These are phyloP conservation scores for Lachnellula arida DNA, from an alignment of 2,329 filamentous ascomycete genomes.

Conservation along the genomic window DNA sequence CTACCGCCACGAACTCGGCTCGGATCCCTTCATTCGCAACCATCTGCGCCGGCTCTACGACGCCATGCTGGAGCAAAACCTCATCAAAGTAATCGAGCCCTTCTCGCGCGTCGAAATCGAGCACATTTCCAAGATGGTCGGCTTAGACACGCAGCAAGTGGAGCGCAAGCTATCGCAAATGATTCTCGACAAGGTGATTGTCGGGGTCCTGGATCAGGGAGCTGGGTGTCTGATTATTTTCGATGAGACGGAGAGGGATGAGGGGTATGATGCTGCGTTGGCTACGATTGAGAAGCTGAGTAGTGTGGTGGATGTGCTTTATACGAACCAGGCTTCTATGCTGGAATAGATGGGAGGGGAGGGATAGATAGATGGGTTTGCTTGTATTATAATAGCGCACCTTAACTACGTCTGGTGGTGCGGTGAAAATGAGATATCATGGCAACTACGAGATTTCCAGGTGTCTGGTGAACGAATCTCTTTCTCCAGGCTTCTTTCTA, in stretches of 20 bases:
- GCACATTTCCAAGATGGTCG: conserved; percentile 96
- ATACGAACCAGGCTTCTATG: conserved; percentile 94
- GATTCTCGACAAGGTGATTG: conserved; percentile 99
- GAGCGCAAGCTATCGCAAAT: conserved; percentile 98
- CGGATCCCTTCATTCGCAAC: conserved; percentile 93
- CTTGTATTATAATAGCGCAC: conserved; percentile 30
- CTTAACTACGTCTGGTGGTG: neutral
- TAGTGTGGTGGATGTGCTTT: conserved; percentile 94
- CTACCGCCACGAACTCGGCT: conserved; percentile 90
- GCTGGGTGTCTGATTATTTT: conserved; percentile 97
- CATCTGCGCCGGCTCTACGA: conserved; percentile 95
- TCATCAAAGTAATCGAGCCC: conserved; percentile 99
- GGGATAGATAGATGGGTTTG: conserved; percentile 8
- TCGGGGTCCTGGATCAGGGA: conserved; percentile 94
- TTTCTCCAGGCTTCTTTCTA: neutral
- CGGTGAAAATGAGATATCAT: neutral
- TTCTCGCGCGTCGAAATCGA: conserved; percentile 96
- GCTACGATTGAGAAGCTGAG: conserved; percentile 95
- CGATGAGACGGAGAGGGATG: conserved; percentile 89
- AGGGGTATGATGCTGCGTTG: conserved; percentile 89
- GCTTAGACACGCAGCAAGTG: conserved; percentile 91
- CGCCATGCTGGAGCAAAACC: conserved; percentile 97
- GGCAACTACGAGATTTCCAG: neutral
- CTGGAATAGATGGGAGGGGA: conserved; percentile 61
- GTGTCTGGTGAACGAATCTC: neutral